phyloP scores from a whole-genome alignment of 208 protist genomes.

The Trichomonas tenax region DNA sequence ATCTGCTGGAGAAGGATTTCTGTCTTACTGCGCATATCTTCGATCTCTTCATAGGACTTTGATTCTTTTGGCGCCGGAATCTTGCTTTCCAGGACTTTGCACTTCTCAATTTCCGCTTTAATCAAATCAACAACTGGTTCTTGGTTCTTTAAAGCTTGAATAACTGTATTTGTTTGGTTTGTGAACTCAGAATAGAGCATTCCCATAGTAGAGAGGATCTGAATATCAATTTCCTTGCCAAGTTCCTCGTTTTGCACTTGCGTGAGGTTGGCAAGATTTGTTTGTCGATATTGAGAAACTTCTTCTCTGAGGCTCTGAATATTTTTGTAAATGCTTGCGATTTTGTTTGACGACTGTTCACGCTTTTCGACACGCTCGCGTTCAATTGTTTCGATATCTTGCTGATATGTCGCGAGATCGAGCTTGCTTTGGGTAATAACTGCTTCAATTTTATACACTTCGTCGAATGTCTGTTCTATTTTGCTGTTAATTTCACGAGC shows the following conservation, averaged over 20 bases:
- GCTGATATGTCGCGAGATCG: not conserved
- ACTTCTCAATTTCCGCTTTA: not conserved
- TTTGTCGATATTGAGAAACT: not conserved
- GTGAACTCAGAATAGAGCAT: not conserved
- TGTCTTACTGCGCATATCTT: too few relatives aligned
- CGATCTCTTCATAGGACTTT: not conserved
- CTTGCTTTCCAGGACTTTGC: too few relatives aligned
- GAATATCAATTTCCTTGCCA: not conserved
- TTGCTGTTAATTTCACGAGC: not conserved
- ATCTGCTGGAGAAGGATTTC: not conserved
- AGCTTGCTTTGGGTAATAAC: not conserved
- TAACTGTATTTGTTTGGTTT: not conserved
- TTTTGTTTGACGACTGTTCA: not conserved
- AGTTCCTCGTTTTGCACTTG: not conserved
- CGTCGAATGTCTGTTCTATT: not conserved
- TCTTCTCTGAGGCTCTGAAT: not conserved
- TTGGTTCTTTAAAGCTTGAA: not conserved
- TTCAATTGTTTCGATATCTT: not conserved
- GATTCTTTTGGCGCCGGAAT: not conserved
- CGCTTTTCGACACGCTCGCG: not conserved
- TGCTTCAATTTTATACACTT: not conserved
- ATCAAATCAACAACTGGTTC: not conserved
- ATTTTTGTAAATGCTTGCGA: not conserved
- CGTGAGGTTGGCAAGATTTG: not conserved
- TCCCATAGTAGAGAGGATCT: not conserved